Percentiles rank a stretch among this genome's conserved stretches.
Conservation (phyloP, 2,329 filamentous ascomycete genomes). For the Lachnum nothofagi region DNA sequence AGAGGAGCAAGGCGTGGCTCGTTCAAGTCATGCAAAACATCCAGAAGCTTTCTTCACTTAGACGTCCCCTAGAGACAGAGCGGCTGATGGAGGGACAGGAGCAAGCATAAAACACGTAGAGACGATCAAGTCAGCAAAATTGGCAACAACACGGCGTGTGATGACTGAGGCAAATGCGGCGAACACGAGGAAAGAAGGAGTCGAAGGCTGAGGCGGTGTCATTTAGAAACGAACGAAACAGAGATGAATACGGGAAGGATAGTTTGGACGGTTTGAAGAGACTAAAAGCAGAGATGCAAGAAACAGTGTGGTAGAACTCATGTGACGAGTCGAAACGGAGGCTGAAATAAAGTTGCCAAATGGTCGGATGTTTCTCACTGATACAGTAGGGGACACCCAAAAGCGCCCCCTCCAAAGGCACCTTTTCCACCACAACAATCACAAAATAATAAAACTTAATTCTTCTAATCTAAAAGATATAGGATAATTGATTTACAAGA, state of each 20-base stretch:
- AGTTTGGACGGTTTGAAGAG: not conserved
- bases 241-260: not conserved
- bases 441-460: too few species aligned
- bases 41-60: not conserved
- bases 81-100: not conserved
- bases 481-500: too few species aligned
- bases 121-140: not conserved
- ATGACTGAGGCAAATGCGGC: not conserved
- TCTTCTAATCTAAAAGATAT: too few species aligned
- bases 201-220: not conserved
- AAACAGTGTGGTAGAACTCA: not conserved
- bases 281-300: not conserved
- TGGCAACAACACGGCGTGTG: not conserved
- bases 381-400: too few species aligned
- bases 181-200: not conserved
- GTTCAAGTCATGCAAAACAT: not conserved
- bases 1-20: not conserved
- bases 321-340: not conserved
- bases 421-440: too few species aligned
- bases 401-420: too few species aligned
- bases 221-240: not conserved
- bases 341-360: not conserved
- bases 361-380: not conserved
- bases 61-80: not conserved
- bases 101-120: not conserved